phyloP scores from a whole-genome alignment of 192 early-diverging fungal genomes.

The Coemansia sp. region DNA sequence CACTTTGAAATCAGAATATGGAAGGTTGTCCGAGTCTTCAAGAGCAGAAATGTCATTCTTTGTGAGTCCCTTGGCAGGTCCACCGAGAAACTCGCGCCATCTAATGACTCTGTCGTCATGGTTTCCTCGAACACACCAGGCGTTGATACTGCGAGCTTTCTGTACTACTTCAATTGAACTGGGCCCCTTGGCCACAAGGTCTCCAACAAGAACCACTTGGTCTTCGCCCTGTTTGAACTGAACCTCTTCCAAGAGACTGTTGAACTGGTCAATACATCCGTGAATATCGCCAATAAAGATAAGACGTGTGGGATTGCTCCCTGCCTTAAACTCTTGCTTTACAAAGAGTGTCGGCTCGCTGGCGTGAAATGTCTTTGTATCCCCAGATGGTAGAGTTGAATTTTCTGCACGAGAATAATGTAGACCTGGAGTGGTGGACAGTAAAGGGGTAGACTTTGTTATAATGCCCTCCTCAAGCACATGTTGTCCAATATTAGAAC shows the following conservation, averaged over 20 bases:
- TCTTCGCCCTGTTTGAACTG: constrained; percentile 46
- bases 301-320: constrained; percentile 33
- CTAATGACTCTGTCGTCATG: constrained; percentile 73
- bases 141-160: constrained; percentile 50
- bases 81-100: constrained; percentile 57
- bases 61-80: constrained; percentile 21
- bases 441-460: no score
- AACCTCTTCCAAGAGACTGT: constrained; percentile 55
- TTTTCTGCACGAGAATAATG: no score
- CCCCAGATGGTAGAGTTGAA: background rate
- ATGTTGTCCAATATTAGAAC: no score
- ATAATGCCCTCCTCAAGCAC: no score
- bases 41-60: constrained; percentile 13
- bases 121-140: constrained; percentile 68
- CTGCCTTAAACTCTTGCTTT: constrained; percentile 1
- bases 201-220: constrained; percentile 66
- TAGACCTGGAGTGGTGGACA: no score
- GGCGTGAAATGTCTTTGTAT: constrained; percentile 30
- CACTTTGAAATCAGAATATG: constrained; percentile 30
- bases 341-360: constrained; percentile 16
- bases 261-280: constrained; percentile 60
- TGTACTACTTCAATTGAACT: constrained; percentile 60
- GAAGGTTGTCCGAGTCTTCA: constrained; percentile 12
- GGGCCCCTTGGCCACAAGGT: constrained; percentile 66
- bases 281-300: constrained; percentile 76